Evolutionary conservation across 23 red algal species (phyloP), one percentile per base, ranked within the genome.

Genomic region (Gracilariopsis chorda): DNA sequence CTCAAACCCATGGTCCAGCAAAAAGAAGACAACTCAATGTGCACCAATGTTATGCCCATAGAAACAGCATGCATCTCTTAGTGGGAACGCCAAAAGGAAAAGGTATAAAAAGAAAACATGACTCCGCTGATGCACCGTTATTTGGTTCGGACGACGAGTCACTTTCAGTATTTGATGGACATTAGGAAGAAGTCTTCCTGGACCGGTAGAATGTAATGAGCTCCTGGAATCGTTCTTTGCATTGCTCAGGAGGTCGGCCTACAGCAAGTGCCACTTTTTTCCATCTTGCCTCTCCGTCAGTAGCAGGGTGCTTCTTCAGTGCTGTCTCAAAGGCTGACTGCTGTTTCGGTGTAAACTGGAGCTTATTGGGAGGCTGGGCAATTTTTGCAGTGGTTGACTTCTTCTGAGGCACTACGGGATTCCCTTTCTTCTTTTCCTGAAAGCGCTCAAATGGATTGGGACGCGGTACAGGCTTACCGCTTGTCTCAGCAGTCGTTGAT

Each of bases 321-420:
- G 93, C 93, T 20, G 86, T 30, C 59, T 95, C 93, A 61, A 95
- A 89, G 51, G 75, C 45, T 21, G 77, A 42, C 43, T 95, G 93
- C 56, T 95, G 86, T 70, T 91, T 95, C 62, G 86, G 78, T 14
- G 93, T 91, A 80, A 95, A 95, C 25, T 95, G 80, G 24, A 90
- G 34, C 57, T 53, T 80, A 67, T 95, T 95, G 4, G 93, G 93
- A 1, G 92, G 92, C 30, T 83, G 72, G 44, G 75, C 46, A 0
- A 39, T 25, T 46, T 33, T 84, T 4, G 21, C 45, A 27, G 57
- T 32, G 28, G 32, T 72, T 56, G 84, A 59, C 28, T 52, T 17
- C 14, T 85, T 85, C 16, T 57, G 36, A 7, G 85, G 52, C 11
- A 16, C 21, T 21, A 73, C 47, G n/a, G 81, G 72, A 35, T 62